phyloP scores from a whole-genome alignment of 1,139 yeast genomes.

The Zygoascus hellenicus region DNA sequence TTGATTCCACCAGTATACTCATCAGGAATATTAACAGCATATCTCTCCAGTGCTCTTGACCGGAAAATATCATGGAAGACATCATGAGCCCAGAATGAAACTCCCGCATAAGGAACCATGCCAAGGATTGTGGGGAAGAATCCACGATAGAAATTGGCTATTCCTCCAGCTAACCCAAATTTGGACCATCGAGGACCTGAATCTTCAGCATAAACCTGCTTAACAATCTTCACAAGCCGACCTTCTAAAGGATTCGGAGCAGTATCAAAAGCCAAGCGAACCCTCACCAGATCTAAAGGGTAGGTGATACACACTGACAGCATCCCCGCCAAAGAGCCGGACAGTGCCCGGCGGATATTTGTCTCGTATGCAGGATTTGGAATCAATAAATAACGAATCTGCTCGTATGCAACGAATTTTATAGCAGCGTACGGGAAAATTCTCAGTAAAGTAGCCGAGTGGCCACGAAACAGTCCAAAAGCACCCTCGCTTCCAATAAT shows the following conservation, averaged over 20 bases:
- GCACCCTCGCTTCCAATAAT: slow-evolving; percentile 71
- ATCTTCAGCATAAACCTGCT: slow-evolving; percentile 55
- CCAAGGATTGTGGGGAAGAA: slow-evolving; percentile 92
- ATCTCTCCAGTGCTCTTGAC: slow-evolving; percentile 45
- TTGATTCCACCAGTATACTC: slow-evolving; percentile 14
- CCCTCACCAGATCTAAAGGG: slow-evolving; percentile 87
- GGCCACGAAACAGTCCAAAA: slow-evolving; percentile 87
- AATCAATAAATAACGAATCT: slow-evolving; percentile 70
- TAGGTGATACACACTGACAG: slow-evolving; percentile 85
- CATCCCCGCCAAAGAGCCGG: slow-evolving; percentile 85
- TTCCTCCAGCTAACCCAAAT: slow-evolving; percentile 1
- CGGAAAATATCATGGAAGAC: slow-evolving; percentile 80
- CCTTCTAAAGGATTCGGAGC: slow-evolving; percentile 41
- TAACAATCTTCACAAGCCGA: slow-evolving; percentile 49
- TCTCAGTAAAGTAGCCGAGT: slow-evolving; percentile 82
- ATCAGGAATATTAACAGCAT: slow-evolving; percentile 42
- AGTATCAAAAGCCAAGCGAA: slow-evolving; percentile 86
- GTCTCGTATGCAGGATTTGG: slow-evolving; percentile 74
- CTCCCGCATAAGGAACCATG: slow-evolving; percentile 98
- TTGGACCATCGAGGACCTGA: slow-evolving; percentile 9
- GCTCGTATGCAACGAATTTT: slow-evolving; percentile 96
- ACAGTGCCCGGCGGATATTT: slow-evolving; percentile 67
- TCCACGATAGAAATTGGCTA: slow-evolving; percentile 73
- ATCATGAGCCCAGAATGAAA: slow-evolving; percentile 92
- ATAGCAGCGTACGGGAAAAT: slow-evolving; percentile 97